A percentile compares a stretch with the other conserved stretches of the same genome.
Conservation (phyloP, 163 green algal species). For the Prototheca cutis region DNA sequence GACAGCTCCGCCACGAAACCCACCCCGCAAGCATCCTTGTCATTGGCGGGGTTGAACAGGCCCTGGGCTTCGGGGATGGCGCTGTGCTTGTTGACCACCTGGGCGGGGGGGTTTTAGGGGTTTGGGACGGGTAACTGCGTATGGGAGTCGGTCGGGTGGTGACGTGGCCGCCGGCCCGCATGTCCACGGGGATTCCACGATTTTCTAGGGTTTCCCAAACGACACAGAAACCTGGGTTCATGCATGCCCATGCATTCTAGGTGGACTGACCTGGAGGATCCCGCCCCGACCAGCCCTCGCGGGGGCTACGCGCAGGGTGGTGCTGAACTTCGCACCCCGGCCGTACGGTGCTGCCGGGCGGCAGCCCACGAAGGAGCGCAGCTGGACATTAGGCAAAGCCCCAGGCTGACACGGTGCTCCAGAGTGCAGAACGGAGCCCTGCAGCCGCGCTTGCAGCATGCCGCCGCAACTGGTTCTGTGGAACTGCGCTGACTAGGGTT, state of each 20-base stretch:
- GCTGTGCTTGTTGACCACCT: constrained; percentile 27
- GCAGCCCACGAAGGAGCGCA: background rate
- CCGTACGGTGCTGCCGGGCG: too few species aligned
- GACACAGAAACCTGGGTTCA: too few species aligned
- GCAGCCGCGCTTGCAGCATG: background rate
- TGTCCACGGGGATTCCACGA: too few species aligned
- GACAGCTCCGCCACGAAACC: constrained; percentile 93
- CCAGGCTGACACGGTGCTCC: background rate
- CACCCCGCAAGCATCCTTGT: constrained; percentile 45
- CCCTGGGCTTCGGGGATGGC: constrained; percentile 23
- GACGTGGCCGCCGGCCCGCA: too few species aligned
- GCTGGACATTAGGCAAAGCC: background rate
- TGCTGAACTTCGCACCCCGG: background rate
- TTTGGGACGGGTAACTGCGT: too few species aligned
- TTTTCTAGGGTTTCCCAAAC: too few species aligned
- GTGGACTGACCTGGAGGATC: background rate
- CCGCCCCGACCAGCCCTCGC: background rate
- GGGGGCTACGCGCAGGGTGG: background rate
- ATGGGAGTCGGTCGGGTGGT: too few species aligned
- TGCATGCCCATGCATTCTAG: too few species aligned
- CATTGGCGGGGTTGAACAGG: constrained; percentile 63
- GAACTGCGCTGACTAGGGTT: too few species aligned
- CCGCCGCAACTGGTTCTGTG: too few species aligned
- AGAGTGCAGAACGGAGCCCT: background rate
- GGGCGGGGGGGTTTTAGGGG: background rate